Evolutionary conservation across 2,329 filamentous ascomycete species (phyloP).

Genomic region (Thermothelomyces thermophilus): DNA sequence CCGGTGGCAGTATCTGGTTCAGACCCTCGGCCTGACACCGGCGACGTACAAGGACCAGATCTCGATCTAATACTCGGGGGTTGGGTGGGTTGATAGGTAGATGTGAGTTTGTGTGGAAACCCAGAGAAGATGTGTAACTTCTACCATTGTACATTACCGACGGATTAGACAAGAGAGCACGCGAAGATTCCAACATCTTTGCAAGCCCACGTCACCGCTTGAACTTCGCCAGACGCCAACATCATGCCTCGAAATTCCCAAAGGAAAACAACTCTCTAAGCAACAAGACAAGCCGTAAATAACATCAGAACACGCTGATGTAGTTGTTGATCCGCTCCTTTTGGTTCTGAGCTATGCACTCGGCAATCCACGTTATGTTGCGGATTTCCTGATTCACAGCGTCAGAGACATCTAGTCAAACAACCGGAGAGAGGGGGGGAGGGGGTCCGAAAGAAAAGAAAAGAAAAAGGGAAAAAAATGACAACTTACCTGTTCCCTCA

Average conservation of each 20-base stretch:
- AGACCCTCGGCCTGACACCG: slow-evolving; percentile 77
- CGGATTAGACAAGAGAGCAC: slow-evolving; percentile 19
- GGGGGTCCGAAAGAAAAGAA: slow-evolving; percentile 21
- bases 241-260: slow-evolving; percentile 13
- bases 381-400: slow-evolving; percentile 79
- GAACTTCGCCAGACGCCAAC: slow-evolving; percentile 18
- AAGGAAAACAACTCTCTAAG: slow-evolving; percentile 12
- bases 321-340: slow-evolving; percentile 99
- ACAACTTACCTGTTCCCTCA: slow-evolving; percentile 84
- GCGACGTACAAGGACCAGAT: slow-evolving; percentile 92
- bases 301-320: slow-evolving; percentile 83
- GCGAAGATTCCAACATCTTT: slow-evolving; percentile 10
- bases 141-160: slow-evolving; percentile 46
- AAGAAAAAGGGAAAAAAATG: not conserved
- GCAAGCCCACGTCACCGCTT: slow-evolving; percentile 8
- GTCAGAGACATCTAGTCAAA: slow-evolving; percentile 25
- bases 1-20: slow-evolving; percentile 79
- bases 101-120: slow-evolving; percentile 5
- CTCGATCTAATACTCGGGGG: slow-evolving; percentile 46
- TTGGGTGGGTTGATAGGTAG: slow-evolving; percentile 18
- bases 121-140: slow-evolving; percentile 36
- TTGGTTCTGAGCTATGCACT: slow-evolving; percentile 99
- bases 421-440: not conserved
- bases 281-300: not conserved
- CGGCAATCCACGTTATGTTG: slow-evolving; percentile 98